Evolutionary conservation across 2,329 filamentous ascomycete species (phyloP).

Genomic region (Magnaporthales sp.): DNA sequence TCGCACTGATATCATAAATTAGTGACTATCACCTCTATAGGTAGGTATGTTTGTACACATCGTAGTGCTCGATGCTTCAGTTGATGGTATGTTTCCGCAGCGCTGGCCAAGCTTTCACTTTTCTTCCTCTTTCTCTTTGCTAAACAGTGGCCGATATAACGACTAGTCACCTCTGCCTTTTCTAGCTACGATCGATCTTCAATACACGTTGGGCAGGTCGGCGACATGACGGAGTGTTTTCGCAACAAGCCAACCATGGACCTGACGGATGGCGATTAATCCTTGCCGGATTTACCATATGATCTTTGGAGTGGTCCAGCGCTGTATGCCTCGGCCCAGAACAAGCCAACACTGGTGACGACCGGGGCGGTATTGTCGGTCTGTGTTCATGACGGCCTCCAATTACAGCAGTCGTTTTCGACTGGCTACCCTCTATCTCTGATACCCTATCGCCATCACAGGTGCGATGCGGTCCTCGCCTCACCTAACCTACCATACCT

Average conservation of each 20-base stretch:
- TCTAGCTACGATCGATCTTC: background rate
- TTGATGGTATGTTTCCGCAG: background rate
- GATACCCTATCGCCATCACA: background rate
- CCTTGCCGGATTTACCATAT: background rate
- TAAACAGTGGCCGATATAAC: background rate
- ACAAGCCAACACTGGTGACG: background rate
- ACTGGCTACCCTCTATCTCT: background rate
- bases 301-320: no score
- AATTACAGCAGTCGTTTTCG: background rate
- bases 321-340: background rate
- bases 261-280: background rate
- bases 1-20: background rate
- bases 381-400: background rate
- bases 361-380: background rate
- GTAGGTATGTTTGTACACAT: background rate
- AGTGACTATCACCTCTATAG: no score
- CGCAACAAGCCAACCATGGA: background rate
- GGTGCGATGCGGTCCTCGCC: background rate
- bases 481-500: background rate
- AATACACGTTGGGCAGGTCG: background rate
- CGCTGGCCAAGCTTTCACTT: background rate
- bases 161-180: background rate
- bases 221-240: background rate
- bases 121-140: background rate
- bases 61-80: background rate